Conservation (phyloP, 2,329 filamentous ascomycete species). For the Diaporthe batatas region DNA sequence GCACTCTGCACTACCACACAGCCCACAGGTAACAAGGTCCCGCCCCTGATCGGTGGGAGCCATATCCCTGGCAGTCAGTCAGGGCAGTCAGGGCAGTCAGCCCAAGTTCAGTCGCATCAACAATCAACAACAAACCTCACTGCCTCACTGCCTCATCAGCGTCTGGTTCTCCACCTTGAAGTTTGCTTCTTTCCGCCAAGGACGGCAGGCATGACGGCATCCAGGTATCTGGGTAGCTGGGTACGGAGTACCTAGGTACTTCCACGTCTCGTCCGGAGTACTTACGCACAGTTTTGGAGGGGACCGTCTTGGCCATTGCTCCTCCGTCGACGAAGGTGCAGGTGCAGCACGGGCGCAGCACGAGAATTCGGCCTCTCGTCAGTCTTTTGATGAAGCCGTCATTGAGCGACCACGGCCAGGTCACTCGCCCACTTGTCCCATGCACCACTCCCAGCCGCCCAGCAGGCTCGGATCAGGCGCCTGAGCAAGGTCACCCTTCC, state of each 20-base stretch:
- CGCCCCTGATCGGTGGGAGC: slow-evolving; percentile 15
- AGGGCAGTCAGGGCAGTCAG: not conserved
- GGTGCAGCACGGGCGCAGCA: slow-evolving; percentile 6
- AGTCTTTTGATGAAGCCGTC: not conserved
- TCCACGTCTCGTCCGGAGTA: no score
- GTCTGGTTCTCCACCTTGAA: not conserved
- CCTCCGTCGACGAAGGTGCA: not conserved
- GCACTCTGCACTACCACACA: not conserved
- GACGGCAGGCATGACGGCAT: slow-evolving; percentile 30
- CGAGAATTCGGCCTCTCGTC: slow-evolving; percentile 8
- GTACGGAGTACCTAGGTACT: no score
- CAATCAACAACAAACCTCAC: not conserved
- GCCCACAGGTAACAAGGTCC: not conserved
- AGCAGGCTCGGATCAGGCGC: slow-evolving; percentile 1
- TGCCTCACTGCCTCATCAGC: no score
- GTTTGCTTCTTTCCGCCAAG: slow-evolving; percentile 27
- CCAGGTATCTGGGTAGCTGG: no score
- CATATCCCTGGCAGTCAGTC: not conserved
- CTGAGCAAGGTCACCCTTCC: slow-evolving; percentile 17
- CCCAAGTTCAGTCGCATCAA: not conserved
- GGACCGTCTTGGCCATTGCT: slow-evolving; percentile 4
- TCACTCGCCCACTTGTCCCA: not conserved
- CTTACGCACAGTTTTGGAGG: not conserved
- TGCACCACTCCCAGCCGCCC: not conserved
- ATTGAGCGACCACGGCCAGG: not conserved